phyloP scores from a whole-genome alignment of 164 flowering plant genomes.

The Akebia trifoliata region DNA sequence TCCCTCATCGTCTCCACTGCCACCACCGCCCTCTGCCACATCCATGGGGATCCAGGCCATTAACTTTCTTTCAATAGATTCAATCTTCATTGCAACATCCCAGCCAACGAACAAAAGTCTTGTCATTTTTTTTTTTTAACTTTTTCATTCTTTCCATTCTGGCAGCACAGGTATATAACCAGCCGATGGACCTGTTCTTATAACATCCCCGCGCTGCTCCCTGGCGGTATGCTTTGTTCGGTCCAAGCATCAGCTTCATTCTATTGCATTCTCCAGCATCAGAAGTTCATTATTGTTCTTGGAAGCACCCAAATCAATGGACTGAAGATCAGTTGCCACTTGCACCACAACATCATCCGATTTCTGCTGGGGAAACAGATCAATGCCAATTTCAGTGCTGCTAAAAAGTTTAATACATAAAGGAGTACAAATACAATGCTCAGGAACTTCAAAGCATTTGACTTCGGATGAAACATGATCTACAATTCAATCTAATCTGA shows the following conservation, averaged over 20 bases:
- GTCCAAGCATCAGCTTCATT: slow-evolving; percentile 6
- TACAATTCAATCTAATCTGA: too few species aligned
- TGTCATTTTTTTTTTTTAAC: background rate
- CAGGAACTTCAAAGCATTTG: background rate
- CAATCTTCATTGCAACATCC: background rate
- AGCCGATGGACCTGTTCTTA: background rate
- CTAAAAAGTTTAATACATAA: background rate
- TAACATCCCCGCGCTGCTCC: slow-evolving; percentile 14
- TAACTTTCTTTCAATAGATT: background rate
- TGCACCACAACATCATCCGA: slow-evolving; percentile 20
- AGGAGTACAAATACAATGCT: too few species aligned
- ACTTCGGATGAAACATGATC: background rate
- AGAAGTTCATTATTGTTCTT: slow-evolving; percentile 13
- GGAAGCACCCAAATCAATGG: slow-evolving; percentile 14
- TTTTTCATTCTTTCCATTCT: background rate
- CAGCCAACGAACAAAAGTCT: background rate
- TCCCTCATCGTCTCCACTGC: background rate
- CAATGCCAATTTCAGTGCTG: background rate
- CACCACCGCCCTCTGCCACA: slow-evolving; percentile 1
- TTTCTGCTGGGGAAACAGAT: slow-evolving; percentile 17
- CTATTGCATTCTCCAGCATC: slow-evolving; percentile 10
- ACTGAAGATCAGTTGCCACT: slow-evolving; percentile 12
- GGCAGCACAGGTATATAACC: background rate
- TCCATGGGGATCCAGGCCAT: background rate
- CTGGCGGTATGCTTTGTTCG: slow-evolving; percentile 1